Conservation (phyloP, 2,329 filamentous ascomycete genomes). For the Cercospora sp. region DNA sequence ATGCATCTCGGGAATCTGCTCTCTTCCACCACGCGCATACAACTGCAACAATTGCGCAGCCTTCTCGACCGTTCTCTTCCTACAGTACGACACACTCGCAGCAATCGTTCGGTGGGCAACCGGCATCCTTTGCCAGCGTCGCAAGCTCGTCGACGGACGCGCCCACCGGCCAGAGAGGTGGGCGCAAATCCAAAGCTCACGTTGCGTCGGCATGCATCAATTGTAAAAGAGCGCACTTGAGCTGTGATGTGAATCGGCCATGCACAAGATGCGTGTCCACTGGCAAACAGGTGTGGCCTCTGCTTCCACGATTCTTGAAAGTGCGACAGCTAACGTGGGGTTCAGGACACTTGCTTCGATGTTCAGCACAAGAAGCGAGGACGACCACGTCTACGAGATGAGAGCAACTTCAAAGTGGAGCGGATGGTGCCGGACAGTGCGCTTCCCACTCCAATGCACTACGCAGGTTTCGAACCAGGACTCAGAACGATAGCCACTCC, state of each 20-base stretch:
- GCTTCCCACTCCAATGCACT: slow-evolving; percentile 22
- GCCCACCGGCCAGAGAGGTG: slow-evolving; percentile 19
- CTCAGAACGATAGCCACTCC: slow-evolving; percentile 30
- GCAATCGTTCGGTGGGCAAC: not conserved
- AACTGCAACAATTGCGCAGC: not conserved
- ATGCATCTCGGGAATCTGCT: not conserved
- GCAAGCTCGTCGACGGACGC: slow-evolving; percentile 7
- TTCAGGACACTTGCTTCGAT: slow-evolving; percentile 73
- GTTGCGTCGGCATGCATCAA: slow-evolving; percentile 83
- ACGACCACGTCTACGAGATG: slow-evolving; percentile 73
- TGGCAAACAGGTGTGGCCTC: slow-evolving; percentile 61
- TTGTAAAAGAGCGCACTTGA: slow-evolving; percentile 79
- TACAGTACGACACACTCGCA: slow-evolving; percentile 19
- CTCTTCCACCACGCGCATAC: not conserved
- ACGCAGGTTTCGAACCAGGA: slow-evolving; percentile 20
- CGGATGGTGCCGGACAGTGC: slow-evolving; percentile 21
- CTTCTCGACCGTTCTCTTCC: not conserved
- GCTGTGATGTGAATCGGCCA: slow-evolving; percentile 67
- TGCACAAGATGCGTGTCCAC: slow-evolving; percentile 76
- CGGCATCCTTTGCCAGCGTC: slow-evolving; percentile 2
- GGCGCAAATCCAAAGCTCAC: slow-evolving; percentile 57
- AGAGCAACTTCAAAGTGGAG: slow-evolving; percentile 41
- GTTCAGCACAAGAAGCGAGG: slow-evolving; percentile 85
- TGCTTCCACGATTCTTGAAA: not conserved
- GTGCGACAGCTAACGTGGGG: slow-evolving; percentile 16